phyloP scores from a whole-genome alignment of 164 flowering plant species.

The Piper betle region DNA sequence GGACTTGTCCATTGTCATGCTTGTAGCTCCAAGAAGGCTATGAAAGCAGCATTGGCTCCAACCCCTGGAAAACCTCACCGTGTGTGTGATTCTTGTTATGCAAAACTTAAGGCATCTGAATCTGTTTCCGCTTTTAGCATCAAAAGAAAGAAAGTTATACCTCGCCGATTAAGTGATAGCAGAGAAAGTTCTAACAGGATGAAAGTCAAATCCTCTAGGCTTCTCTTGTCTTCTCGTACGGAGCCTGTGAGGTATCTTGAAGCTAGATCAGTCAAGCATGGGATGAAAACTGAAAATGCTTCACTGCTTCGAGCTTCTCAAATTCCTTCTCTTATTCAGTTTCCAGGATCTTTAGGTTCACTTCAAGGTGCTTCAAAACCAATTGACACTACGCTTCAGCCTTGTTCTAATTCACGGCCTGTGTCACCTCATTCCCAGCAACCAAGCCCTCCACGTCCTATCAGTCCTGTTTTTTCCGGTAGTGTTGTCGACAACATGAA shows the following conservation, averaged over 20 bases:
- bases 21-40: constrained; percentile 40
- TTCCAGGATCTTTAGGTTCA: constrained; percentile 42
- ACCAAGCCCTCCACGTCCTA: constrained; percentile 66
- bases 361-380: constrained; percentile 43
- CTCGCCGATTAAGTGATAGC: constrained; percentile 28
- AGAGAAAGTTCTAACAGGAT: constrained; percentile 33
- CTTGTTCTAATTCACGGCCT: constrained; percentile 35
- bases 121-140: constrained; percentile 17
- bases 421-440: constrained; percentile 58
- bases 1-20: constrained; percentile 41
- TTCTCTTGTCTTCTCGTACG: constrained; percentile 31
- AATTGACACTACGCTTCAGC: constrained; percentile 9
- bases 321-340: constrained; percentile 40
- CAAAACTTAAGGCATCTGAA: constrained; percentile 38
- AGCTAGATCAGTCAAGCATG: constrained; percentile 23
- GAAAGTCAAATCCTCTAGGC: constrained; percentile 31
- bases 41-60: constrained; percentile 40
- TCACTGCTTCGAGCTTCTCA: constrained; percentile 35
- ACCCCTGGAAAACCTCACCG: constrained; percentile 47
- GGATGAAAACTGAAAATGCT: constrained; percentile 25
- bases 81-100: constrained; percentile 48
- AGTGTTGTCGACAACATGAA: constrained; percentile 56
- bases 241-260: constrained; percentile 46
- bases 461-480: constrained; percentile 46
- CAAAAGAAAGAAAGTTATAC: constrained; percentile 17